Percentiles rank a stretch among this genome's conserved stretches.
Conservation (phyloP, 805 yeast species). For the Candida golubevii region DNA sequence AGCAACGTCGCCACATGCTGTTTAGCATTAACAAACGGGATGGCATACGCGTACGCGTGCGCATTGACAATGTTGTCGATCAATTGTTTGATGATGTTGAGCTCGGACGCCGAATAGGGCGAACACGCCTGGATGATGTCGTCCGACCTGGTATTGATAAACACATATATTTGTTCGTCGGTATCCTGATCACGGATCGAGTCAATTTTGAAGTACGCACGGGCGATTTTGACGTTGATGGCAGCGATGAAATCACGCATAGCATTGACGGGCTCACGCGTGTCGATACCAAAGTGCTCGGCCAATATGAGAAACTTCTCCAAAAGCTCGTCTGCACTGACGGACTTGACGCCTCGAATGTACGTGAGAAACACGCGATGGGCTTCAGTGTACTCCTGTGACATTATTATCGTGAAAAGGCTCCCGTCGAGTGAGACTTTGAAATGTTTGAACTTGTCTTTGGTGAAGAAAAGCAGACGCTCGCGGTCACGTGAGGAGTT, state of each 20-base stretch:
- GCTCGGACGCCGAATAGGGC: constrained; percentile 32
- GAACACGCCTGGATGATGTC: constrained; percentile 40
- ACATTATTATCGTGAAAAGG: neutral
- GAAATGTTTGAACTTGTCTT: too few species aligned
- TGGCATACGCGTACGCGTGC: constrained; percentile 28
- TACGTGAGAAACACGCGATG: constrained; percentile 18
- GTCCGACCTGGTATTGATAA: constrained; percentile 39
- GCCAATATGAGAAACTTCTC: constrained; percentile 7
- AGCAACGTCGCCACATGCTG: constrained; percentile 24
- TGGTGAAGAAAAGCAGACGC: neutral
- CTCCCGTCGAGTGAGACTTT: too few species aligned
- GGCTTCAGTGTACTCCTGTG: constrained; percentile 10
- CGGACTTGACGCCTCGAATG: constrained; percentile 10
- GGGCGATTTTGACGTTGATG: constrained; percentile 30
- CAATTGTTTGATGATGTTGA: constrained; percentile 40
- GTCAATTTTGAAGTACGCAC: constrained; percentile 42
- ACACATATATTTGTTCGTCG: constrained; percentile 29
- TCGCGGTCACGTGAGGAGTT: neutral
- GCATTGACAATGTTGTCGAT: constrained; percentile 45
- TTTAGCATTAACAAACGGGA: constrained; percentile 34
- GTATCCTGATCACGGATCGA: constrained; percentile 34
- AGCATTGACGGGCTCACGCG: constrained; percentile 2
- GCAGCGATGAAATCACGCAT: constrained; percentile 19
- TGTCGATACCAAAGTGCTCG: constrained; percentile 9
- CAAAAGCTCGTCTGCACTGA: constrained; percentile 6